Percentiles rank a stretch among this genome's conserved stretches.
Conservation (phyloP, 2,329 filamentous ascomycete genomes). For the Didymella sp. region DNA sequence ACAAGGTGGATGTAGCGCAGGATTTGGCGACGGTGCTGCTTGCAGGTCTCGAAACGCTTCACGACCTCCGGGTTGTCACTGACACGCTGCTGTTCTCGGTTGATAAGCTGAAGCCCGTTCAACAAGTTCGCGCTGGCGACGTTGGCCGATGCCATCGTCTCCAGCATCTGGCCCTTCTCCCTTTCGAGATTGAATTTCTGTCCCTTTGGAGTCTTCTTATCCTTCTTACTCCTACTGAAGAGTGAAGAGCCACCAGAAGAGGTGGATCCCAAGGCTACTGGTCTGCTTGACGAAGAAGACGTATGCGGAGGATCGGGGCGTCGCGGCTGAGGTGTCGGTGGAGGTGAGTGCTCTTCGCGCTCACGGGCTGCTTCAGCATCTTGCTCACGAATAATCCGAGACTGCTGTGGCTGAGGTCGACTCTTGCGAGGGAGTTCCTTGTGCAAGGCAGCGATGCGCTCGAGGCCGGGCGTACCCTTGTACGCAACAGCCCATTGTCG, state of each 20-base stretch:
- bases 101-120: conserved; percentile 88
- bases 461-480: conserved; percentile 79
- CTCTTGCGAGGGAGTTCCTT: conserved; percentile 67
- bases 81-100: conserved; percentile 85
- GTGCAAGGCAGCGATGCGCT: conserved; percentile 80
- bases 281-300: conserved; percentile 39
- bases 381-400: conserved; percentile 83
- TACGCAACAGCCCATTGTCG: conserved; percentile 85
- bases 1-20: conserved; percentile 92
- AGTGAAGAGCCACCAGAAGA: conserved; percentile 60
- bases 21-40: conserved; percentile 81
- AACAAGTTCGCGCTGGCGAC: conserved; percentile 89
- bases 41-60: conserved; percentile 83
- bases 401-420: conserved; percentile 73
- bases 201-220: conserved; percentile 59
- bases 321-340: conserved; percentile 41
- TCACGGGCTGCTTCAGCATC: conserved; percentile 74
- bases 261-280: conserved; percentile 37
- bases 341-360: conserved; percentile 60
- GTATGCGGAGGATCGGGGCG: conserved; percentile 37
- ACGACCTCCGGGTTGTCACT: conserved; percentile 81
- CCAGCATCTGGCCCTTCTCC: conserved; percentile 86
- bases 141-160: conserved; percentile 85
- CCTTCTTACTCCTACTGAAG: conserved; percentile 60
- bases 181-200: conserved; percentile 82